Base-by-base conservation (phyloP, 768 basidiomycete genomes). In the Suillus tomentosus region DNA sequence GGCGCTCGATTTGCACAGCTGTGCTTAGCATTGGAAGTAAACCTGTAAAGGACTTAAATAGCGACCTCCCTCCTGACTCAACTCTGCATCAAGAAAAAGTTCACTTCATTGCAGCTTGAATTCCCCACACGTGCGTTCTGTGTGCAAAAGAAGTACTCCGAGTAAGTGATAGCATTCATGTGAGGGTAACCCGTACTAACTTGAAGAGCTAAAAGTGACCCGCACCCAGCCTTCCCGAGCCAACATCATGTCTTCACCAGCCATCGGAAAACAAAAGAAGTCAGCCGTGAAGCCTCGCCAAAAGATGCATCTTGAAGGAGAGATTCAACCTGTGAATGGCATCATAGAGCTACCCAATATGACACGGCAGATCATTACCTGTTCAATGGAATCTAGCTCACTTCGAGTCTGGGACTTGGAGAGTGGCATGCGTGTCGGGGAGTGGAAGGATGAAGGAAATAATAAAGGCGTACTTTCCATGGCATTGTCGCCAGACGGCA, bases 401-500 rank as follows among this genome's bases (percentile, higher is more conserved):
- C 27, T 51, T 51, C 15, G 50, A 51, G 50, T 51, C 6, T 51
- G 50, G 50, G 50, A 51, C 27, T 51, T 51, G 27, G 24, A 9
- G 50, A 51, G 8, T 3, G 27, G 50, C 24, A 27, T 51, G 15
- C 27, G 0, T 6, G 15, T 51, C 6, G 15, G 27, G 15, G 50
- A 51, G 27, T 51, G 50, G 50, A 31, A 51, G 15, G 27, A 51
- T 15, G 15, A 51, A 51, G 24, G 48, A 27, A 50, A 5, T 14
- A 3, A 9, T 24, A 3, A 24, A 22, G 50, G 50, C 5, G 6
- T 17, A 2, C 1, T 9, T 3, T 7, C 15, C 50, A 51, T 27
- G 15, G 50, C 24, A 24, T 17, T 50, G 24, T 50, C 62, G n/a
- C 62, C 62, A 8, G 14, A n/a, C 14, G 48, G 62, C 15, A 50